phyloP scores from a whole-genome alignment of 1,284 basidiomycete genomes.

The Malassezia arunalokei region DNA sequence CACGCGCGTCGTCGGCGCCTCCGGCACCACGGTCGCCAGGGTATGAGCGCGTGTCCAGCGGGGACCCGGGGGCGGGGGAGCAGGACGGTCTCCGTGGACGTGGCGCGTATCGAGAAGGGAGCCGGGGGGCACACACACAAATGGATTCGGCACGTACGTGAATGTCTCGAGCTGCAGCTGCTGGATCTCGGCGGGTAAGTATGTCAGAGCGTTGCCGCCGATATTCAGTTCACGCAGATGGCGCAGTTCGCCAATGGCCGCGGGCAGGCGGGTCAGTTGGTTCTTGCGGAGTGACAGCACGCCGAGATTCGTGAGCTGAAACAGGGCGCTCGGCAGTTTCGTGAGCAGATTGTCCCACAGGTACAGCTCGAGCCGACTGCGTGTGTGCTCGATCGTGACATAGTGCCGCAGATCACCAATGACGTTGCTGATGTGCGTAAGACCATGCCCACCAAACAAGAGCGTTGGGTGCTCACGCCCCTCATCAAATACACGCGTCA shows the following conservation, averaged over 20 bases:
- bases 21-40: slow-evolving; percentile 5
- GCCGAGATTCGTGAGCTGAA: slow-evolving; percentile 35
- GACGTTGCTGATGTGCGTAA: slow-evolving; percentile 14
- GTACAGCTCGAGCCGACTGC: slow-evolving; percentile 13
- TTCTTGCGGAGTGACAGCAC: slow-evolving; percentile 42
- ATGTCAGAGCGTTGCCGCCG: slow-evolving; percentile 28
- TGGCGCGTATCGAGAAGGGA: slow-evolving; percentile 7
- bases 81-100: neutral
- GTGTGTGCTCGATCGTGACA: slow-evolving; percentile 14
- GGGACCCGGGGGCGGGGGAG: slow-evolving; percentile 1
- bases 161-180: slow-evolving; percentile 33
- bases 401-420: slow-evolving; percentile 23
- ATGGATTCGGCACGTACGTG: slow-evolving; percentile 39
- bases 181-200: slow-evolving; percentile 39
- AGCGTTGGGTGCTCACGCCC: slow-evolving; percentile 12
- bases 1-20: neutral
- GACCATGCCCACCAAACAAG: slow-evolving; percentile 10
- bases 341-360: slow-evolving; percentile 29
- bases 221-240: slow-evolving; percentile 37
- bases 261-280: slow-evolving; percentile 30
- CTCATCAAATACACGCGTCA: slow-evolving; percentile 18
- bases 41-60: slow-evolving; percentile 17
- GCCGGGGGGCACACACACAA: slow-evolving; percentile 20
- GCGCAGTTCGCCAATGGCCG: slow-evolving; percentile 35
- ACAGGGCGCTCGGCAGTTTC: slow-evolving; percentile 35